phyloP scores from a whole-genome alignment of 2,329 filamentous ascomycete species.

The Fusarium sp. region DNA sequence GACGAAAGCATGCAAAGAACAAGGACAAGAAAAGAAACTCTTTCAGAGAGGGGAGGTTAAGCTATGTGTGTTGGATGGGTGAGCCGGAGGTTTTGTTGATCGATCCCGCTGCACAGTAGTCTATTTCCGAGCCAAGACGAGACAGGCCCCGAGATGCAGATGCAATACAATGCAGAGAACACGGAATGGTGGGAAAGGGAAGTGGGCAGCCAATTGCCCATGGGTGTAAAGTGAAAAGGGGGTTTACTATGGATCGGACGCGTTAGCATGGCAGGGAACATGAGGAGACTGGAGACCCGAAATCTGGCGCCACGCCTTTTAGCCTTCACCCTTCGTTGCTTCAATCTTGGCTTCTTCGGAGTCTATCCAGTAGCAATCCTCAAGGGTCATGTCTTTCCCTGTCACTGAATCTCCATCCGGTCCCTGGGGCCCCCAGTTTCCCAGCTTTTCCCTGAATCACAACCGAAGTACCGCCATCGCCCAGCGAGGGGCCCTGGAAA shows the following conservation, averaged over 20 bases:
- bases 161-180: constrained; percentile 2
- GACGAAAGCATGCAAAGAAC: constrained; percentile 26
- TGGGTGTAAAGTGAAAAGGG: constrained; percentile 12
- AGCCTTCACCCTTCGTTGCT: constrained; percentile 6
- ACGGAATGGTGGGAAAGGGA: constrained; percentile 9
- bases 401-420: constrained; percentile 7
- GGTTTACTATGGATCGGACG: constrained; percentile 22
- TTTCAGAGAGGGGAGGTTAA: constrained; percentile 21
- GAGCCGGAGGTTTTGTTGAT: constrained; percentile 36
- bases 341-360: constrained; percentile 4
- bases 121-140: constrained; percentile 29
- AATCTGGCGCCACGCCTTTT: constrained; percentile 33
- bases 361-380: constrained; percentile 3
- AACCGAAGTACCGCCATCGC: constrained; percentile 33
- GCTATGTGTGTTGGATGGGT: constrained; percentile 12
- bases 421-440: background rate
- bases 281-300: constrained; percentile 7
- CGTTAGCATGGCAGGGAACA: background rate
- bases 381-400: constrained; percentile 7
- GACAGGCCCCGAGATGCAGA: constrained; percentile 13
- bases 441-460: constrained; percentile 8
- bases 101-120: constrained; percentile 11
- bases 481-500: background rate
- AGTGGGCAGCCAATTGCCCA: constrained; percentile 6
- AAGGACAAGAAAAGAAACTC: constrained; percentile 24